phyloP scores from a whole-genome alignment of 768 basidiomycete species.

The Naganishia antarctica region DNA sequence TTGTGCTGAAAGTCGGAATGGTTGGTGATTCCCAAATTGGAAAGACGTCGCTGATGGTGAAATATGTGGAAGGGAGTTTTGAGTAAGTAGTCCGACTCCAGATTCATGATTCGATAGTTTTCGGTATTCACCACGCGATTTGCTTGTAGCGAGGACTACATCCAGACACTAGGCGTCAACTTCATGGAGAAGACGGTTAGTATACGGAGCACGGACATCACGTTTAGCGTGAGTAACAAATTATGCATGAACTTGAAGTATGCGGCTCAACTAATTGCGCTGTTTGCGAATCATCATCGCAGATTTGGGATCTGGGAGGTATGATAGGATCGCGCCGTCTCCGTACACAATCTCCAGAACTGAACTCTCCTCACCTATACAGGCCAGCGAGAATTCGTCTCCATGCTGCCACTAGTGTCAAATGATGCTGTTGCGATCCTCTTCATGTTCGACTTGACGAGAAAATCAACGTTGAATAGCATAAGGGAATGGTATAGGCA shows the following conservation, averaged over 20 bases:
- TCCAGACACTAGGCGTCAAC: slow-evolving; percentile 99
- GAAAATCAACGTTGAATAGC: slow-evolving; percentile 94
- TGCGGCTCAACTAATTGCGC: too few species aligned
- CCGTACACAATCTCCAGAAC: slow-evolving; percentile 24
- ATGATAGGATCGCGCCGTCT: not conserved
- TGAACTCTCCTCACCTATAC: slow-evolving; percentile 42
- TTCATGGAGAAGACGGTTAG: slow-evolving; percentile 99
- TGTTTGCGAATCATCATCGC: too few species aligned
- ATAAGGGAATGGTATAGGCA: slow-evolving; percentile 99
- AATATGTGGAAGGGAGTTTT: slow-evolving; percentile 97
- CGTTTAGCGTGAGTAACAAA: slow-evolving; percentile 65
- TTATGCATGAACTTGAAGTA: too few species aligned
- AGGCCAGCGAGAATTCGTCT: slow-evolving; percentile 89
- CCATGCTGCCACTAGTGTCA: slow-evolving; percentile 96
- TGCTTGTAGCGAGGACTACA: slow-evolving; percentile 73
- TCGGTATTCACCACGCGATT: not conserved
- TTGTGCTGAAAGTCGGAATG: slow-evolving; percentile 99
- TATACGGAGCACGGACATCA: slow-evolving; percentile 95
- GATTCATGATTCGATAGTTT: not conserved
- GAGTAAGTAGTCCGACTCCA: slow-evolving; percentile 52
- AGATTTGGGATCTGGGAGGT: slow-evolving; percentile 92
- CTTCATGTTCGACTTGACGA: slow-evolving; percentile 99
- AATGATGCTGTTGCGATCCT: slow-evolving; percentile 99
- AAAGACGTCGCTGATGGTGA: slow-evolving; percentile 99
- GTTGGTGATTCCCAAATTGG: slow-evolving; percentile 99